These are phyloP conservation scores for Leccinum truebloodii DNA, from an alignment of 768 basidiomycete species.

Conservation along the genomic window DNA sequence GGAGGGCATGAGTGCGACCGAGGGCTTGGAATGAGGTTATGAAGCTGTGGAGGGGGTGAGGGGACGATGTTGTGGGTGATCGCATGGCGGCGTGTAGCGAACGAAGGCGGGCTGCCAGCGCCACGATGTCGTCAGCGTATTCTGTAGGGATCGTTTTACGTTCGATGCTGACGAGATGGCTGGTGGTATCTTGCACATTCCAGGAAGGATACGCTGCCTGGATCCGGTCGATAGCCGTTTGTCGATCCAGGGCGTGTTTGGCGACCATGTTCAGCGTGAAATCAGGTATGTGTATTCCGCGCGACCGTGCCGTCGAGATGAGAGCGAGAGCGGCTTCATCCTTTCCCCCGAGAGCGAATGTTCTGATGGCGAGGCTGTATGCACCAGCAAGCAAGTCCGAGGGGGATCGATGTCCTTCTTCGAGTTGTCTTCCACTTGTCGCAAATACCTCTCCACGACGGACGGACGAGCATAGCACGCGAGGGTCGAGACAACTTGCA, in stretches of 20 bases:
- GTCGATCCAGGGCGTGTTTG: slow-evolving; percentile 6
- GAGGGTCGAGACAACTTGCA: no score
- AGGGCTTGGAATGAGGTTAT: no score
- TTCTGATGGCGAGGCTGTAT: slow-evolving; percentile 44
- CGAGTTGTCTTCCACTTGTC: no score
- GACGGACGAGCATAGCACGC: no score
- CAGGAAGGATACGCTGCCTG: no score
- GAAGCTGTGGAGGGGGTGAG: slow-evolving; percentile 19
- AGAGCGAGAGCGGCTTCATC: slow-evolving; percentile 35
- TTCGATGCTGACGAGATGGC: no score
- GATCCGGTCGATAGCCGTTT: neutral
- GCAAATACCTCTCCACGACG: no score
- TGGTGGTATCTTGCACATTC: no score
- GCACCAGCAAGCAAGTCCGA: slow-evolving; percentile 12
- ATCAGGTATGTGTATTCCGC: slow-evolving; percentile 31
- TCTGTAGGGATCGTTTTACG: no score
- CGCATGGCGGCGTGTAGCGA: slow-evolving; percentile 20
- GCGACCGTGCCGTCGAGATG: no score
- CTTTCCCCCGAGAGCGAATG: slow-evolving; percentile 40
- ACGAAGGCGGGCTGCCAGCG: slow-evolving; percentile 27
- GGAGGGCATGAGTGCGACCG: no score
- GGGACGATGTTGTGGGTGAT: slow-evolving; percentile 19
- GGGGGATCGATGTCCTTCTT: neutral
- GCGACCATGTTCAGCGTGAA: slow-evolving; percentile 40
- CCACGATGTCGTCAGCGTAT: slow-evolving; percentile 1